phyloP scores from a whole-genome alignment of 352 stramenopile species.

The Globisporangium parvum region DNA sequence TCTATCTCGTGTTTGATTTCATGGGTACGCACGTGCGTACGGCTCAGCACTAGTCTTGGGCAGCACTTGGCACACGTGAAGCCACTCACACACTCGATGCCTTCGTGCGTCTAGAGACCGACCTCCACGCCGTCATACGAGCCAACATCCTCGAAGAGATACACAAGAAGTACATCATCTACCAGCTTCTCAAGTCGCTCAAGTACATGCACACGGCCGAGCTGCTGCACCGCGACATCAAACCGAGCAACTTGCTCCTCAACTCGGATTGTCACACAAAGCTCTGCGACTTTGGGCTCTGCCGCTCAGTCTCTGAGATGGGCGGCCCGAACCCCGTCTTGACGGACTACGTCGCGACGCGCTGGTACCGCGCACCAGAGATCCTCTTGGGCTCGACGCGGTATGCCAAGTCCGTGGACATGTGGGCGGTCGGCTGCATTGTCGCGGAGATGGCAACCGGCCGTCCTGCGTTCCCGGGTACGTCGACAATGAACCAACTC shows the following conservation, averaged over 20 bases:
- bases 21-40: conserved; percentile 64
- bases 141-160: conserved; percentile 94
- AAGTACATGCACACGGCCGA: conserved; percentile 96
- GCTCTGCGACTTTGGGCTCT: conserved; percentile 96
- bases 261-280: conserved; percentile 94
- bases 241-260: conserved; percentile 94
- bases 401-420: conserved; percentile 93
- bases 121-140: conserved; percentile 94
- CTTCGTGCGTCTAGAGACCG: conserved; percentile 71
- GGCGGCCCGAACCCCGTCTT: conserved; percentile 78
- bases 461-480: conserved; percentile 91
- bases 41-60: no score
- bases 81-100: background rate
- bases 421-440: conserved; percentile 93
- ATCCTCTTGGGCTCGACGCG: conserved; percentile 91
- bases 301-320: conserved; percentile 86
- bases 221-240: conserved; percentile 95
- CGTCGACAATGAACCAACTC: conserved; percentile 95
- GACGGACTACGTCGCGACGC: conserved; percentile 95
- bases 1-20: conserved; percentile 97
- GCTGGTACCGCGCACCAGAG: conserved; percentile 95
- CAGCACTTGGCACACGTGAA: no score
- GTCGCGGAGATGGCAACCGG: conserved; percentile 92
- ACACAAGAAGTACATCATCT: conserved; percentile 97
- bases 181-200: conserved; percentile 94